Evolutionary conservation across 2,329 filamentous ascomycete species (phyloP).

Genomic region (Geosmithia flava): DNA sequence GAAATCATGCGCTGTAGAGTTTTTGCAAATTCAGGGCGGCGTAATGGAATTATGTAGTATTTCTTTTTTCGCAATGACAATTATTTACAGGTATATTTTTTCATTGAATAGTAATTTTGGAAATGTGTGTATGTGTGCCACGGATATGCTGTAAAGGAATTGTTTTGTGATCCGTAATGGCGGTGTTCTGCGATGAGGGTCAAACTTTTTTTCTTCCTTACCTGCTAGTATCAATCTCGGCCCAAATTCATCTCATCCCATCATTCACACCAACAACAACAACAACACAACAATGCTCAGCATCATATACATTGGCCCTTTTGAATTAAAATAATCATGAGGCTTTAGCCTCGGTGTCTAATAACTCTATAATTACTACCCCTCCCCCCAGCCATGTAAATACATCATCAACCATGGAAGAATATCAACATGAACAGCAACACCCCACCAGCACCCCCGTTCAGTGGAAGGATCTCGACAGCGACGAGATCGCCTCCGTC

Average conservation of each 20-base stretch:
- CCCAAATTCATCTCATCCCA: background rate
- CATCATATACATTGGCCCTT: background rate
- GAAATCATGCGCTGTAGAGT: background rate
- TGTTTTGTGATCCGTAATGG: background rate
- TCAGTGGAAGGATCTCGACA: conserved; percentile 21
- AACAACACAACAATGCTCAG: background rate
- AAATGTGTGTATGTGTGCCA: no score
- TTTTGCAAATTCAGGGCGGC: background rate
- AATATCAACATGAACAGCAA: background rate
- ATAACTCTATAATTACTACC: background rate
- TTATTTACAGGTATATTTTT: background rate
- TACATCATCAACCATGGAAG: background rate
- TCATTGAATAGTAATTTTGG: no score
- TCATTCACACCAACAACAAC: background rate
- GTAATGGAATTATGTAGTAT: background rate
- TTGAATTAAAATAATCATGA: no score
- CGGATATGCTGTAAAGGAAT: background rate
- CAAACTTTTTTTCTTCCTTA: background rate
- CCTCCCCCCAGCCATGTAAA: background rate
- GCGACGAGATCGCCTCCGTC: conserved; percentile 31
- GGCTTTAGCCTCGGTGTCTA: no score
- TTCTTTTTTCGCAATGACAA: background rate
- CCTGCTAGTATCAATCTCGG: background rate
- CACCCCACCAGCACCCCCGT: background rate
- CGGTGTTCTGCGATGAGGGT: background rate